Conservation (phyloP, 2,329 filamentous ascomycete genomes). For the Paecilomyces niveus region DNA sequence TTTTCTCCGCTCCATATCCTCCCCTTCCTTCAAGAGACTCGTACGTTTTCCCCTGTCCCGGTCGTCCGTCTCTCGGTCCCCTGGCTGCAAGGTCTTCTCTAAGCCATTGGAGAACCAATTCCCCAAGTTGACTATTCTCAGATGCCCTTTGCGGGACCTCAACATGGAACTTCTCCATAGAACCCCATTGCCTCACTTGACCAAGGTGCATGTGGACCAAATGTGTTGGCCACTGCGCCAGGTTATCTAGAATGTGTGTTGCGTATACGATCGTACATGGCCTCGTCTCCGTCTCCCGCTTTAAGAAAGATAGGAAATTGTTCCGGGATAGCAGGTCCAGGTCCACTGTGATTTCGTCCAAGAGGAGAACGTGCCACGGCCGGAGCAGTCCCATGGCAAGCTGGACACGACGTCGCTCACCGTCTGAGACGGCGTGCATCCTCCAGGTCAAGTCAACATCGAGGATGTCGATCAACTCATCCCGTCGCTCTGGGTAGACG, state of each 20-base stretch:
- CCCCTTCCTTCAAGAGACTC: conserved; percentile 51
- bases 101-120: conserved; percentile 84
- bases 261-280: conserved; percentile 93
- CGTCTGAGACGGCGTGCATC: conserved; percentile 92
- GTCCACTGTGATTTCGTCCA: conserved; percentile 97
- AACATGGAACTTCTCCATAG: conserved; percentile 61
- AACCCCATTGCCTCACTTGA: conserved; percentile 77
- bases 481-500: conserved; percentile 69
- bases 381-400: conserved; percentile 90
- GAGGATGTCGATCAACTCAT: conserved; percentile 79
- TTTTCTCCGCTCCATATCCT: conserved; percentile 56
- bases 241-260: conserved; percentile 92
- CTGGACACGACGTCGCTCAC: conserved; percentile 85
- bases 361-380: conserved; percentile 82
- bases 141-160: conserved; percentile 43
- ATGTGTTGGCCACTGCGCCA: conserved; percentile 91
- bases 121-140: conserved; percentile 78
- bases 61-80: conserved; percentile 64
- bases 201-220: conserved; percentile 93
- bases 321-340: conserved; percentile 78
- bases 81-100: conserved; percentile 69
- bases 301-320: conserved; percentile 80
- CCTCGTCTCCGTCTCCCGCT: conserved; percentile 73
- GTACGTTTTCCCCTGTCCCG: conserved; percentile 44
- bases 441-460: conserved; percentile 91